Evolutionary conservation across 2,329 filamentous ascomycete genomes (phyloP).

Genomic region (Remersonia thermophila): DNA sequence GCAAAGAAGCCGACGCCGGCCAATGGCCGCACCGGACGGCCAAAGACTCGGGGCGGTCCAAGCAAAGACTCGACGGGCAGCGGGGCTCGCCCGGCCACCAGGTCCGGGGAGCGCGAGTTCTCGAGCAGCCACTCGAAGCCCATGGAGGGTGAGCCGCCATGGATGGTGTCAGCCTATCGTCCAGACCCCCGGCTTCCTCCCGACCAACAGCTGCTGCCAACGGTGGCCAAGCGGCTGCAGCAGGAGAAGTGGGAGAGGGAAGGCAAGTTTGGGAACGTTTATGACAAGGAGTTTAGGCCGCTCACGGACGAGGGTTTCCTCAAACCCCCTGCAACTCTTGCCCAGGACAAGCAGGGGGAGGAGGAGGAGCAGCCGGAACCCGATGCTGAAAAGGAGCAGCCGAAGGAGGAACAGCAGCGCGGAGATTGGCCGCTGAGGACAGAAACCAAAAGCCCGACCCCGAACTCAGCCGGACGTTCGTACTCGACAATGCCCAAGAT

Average conservation of each 20-base stretch:
- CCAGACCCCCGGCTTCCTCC: constrained; percentile 88
- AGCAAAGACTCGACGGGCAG: constrained; percentile 32
- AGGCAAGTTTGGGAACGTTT: constrained; percentile 71
- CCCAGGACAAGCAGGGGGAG: constrained; percentile 16
- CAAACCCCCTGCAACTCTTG: constrained; percentile 30
- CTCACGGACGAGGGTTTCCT: constrained; percentile 54
- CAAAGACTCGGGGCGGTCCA: constrained; percentile 50
- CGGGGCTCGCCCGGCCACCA: constrained; percentile 47
- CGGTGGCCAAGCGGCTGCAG: constrained; percentile 78
- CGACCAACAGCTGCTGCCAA: constrained; percentile 90
- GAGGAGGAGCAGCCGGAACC: constrained; percentile 17
- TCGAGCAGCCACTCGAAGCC: constrained; percentile 40
- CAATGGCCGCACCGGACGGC: constrained; percentile 33
- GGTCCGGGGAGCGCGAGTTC: constrained; percentile 47
- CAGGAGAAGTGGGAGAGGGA: constrained; percentile 94
- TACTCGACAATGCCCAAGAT: constrained; percentile 56
- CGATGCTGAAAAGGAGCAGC: constrained; percentile 17
- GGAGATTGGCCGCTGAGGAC: constrained; percentile 47
- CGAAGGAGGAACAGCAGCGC: constrained; percentile 19
- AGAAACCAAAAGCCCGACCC: constrained; percentile 37
- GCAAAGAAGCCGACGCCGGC: constrained; percentile 33
- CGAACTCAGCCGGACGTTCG: constrained; percentile 32
- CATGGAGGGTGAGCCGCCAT: constrained; percentile 90
- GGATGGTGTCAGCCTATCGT: constrained; percentile 90
- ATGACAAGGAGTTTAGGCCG: constrained; percentile 78